phyloP scores from a whole-genome alignment of 257 asterid species.

The Knoxia roxburghii region DNA sequence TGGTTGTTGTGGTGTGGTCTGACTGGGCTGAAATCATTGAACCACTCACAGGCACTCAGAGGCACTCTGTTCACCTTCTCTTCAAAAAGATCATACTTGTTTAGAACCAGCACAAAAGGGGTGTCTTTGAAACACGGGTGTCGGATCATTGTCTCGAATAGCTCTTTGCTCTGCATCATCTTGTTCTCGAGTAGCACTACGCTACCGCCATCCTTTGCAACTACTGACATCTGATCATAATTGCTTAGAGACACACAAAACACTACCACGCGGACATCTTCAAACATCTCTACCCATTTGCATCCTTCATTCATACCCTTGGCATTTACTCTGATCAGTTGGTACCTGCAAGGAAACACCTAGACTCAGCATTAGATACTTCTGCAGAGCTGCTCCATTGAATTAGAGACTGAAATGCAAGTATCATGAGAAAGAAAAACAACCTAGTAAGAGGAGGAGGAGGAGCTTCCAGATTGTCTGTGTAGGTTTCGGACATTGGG shows the following conservation, averaged over 20 bases:
- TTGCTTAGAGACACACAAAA: slow-evolving; percentile 75
- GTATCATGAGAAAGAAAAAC: slow-evolving; percentile 6
- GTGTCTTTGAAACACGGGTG: slow-evolving; percentile 79
- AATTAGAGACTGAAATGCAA: neutral
- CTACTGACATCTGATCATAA: slow-evolving; percentile 58
- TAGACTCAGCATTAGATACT: neutral
- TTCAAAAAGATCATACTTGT: slow-evolving; percentile 82
- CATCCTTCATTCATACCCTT: slow-evolving; percentile 82
- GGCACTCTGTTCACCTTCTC: slow-evolving; percentile 64
- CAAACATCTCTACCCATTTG: slow-evolving; percentile 98
- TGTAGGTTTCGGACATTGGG: slow-evolving; percentile 84
- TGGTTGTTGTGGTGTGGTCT: slow-evolving; percentile 61
- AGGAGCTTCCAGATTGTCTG: slow-evolving; percentile 67
- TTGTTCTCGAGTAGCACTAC: slow-evolving; percentile 52
- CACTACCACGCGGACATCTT: slow-evolving; percentile 78
- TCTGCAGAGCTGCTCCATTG: neutral
- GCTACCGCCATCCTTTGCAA: slow-evolving; percentile 38
- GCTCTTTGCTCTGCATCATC: slow-evolving; percentile 75
- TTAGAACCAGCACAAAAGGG: slow-evolving; percentile 70
- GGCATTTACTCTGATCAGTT: slow-evolving; percentile 78
- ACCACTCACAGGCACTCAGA: slow-evolving; percentile 74
- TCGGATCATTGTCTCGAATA: slow-evolving; percentile 59
- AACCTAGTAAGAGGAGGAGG: slow-evolving; percentile 64
- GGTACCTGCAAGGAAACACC: slow-evolving; percentile 48
- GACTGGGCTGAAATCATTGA: slow-evolving; percentile 69